Conservation (phyloP, 495 filamentous ascomycete species). For the Aspergillus bridgeri region DNA sequence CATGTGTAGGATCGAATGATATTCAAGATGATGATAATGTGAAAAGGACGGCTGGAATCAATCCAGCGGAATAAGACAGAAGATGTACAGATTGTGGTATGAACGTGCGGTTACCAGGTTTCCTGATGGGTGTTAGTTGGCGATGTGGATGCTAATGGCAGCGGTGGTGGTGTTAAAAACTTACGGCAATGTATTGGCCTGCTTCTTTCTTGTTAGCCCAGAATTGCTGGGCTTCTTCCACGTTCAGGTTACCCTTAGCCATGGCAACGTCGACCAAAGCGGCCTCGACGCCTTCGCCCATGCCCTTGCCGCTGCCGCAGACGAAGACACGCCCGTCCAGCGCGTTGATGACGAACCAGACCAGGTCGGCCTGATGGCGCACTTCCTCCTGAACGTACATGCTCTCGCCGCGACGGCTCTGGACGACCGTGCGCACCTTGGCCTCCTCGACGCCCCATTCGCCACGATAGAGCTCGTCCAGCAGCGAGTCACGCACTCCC, state of each 20-base stretch:
- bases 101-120: slow-evolving; percentile 30
- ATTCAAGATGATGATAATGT: neutral
- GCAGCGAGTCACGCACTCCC: slow-evolving; percentile 85
- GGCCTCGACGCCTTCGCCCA: slow-evolving; percentile 93
- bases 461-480: slow-evolving; percentile 93
- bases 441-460: slow-evolving; percentile 94
- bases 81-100: neutral
- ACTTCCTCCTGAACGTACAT: slow-evolving; percentile 89
- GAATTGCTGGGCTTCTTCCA: slow-evolving; percentile 69
- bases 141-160: neutral
- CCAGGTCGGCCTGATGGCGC: slow-evolving; percentile 80
- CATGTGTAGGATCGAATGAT: no score
- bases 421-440: slow-evolving; percentile 89
- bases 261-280: slow-evolving; percentile 78
- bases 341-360: slow-evolving; percentile 94
- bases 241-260: slow-evolving; percentile 71
- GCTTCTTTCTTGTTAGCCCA: slow-evolving; percentile 80
- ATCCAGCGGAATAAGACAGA: neutral
- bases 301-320: slow-evolving; percentile 88
- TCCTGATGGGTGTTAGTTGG: slow-evolving; percentile 25
- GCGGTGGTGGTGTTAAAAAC: slow-evolving; percentile 18
- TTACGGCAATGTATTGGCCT: slow-evolving; percentile 85
- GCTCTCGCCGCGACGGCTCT: slow-evolving; percentile 73
- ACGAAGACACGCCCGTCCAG: slow-evolving; percentile 94
- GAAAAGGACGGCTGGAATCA: neutral